Conservation (phyloP, 148 eudicot species). For the Euryodendron excelsum region DNA sequence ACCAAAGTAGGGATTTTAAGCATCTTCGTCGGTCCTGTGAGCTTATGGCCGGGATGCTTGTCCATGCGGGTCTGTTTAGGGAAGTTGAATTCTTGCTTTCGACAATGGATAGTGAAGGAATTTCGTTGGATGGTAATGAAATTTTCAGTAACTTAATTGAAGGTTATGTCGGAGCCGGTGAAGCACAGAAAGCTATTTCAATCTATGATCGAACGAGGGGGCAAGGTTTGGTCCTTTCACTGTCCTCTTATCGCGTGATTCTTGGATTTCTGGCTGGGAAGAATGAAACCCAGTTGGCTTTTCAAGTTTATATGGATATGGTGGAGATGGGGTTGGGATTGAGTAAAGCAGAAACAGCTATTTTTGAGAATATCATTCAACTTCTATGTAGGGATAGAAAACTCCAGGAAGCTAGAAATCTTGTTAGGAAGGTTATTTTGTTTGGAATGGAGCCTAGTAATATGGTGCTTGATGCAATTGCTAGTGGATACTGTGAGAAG, state of each 20-base stretch:
- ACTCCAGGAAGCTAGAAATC: conserved; percentile 60
- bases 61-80: conserved; percentile 38
- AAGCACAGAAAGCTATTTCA: conserved; percentile 41
- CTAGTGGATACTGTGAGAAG: conserved; percentile 59
- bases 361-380: conserved; percentile 40
- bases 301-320: conserved; percentile 48
- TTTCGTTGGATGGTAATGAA: conserved; percentile 56
- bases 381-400: conserved; percentile 55
- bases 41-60: conserved; percentile 60
- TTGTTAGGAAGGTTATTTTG: conserved; percentile 38
- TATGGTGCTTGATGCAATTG: conserved; percentile 49
- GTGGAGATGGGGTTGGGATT: conserved; percentile 42
- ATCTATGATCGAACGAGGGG: conserved; percentile 54
- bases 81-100: conserved; percentile 64
- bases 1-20: conserved; percentile 38
- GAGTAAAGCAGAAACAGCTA: conserved; percentile 30
- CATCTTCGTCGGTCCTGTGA: conserved; percentile 51
- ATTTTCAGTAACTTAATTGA: conserved; percentile 53
- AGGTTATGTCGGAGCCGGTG: conserved; percentile 48
- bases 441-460: conserved; percentile 50
- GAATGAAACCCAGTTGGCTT: conserved; percentile 26
- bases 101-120: conserved; percentile 42
- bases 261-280: conserved; percentile 36
- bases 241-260: conserved; percentile 41
- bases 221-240: conserved; percentile 37